phyloP scores from a whole-genome alignment of 345 rosid genomes.

The Geranium rotundifolium region DNA sequence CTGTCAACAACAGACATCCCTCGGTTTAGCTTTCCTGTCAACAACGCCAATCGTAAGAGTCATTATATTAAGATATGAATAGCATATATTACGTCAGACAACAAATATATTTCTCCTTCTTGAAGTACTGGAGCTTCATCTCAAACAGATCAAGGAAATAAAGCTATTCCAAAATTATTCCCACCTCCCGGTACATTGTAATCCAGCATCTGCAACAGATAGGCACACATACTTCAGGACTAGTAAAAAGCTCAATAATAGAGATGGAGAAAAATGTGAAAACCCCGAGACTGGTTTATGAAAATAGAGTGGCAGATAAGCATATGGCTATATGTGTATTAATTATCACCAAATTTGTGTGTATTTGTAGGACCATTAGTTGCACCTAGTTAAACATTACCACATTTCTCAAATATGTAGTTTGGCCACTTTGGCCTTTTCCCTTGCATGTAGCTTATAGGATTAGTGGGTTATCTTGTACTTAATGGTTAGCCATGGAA shows the following conservation, averaged over 20 bases:
- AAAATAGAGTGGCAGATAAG: too few relatives aligned
- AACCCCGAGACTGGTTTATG: too few relatives aligned
- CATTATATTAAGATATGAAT: too few relatives aligned
- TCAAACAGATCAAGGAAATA: neutral
- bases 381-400: too few relatives aligned
- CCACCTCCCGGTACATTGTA: conserved; percentile 91
- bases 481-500: too few relatives aligned
- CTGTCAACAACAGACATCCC: conserved; percentile 87
- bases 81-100: neutral
- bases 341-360: too few relatives aligned
- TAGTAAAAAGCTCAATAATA: conserved; percentile 1
- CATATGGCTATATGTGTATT: too few relatives aligned
- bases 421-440: too few relatives aligned
- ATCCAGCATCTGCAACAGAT: conserved; percentile 65
- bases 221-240: neutral
- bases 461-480: too few relatives aligned
- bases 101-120: neutral
- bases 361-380: too few relatives aligned
- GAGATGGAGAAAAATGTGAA: neutral
- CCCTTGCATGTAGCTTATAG: too few relatives aligned
- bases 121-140: neutral
- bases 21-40: conserved; percentile 74
- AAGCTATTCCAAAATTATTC: conserved; percentile 7
- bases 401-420: too few relatives aligned
- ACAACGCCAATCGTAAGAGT: neutral